Conservation (phyloP, 352 stramenopile genomes). For the Globisporangium rhizosaccharum region DNA sequence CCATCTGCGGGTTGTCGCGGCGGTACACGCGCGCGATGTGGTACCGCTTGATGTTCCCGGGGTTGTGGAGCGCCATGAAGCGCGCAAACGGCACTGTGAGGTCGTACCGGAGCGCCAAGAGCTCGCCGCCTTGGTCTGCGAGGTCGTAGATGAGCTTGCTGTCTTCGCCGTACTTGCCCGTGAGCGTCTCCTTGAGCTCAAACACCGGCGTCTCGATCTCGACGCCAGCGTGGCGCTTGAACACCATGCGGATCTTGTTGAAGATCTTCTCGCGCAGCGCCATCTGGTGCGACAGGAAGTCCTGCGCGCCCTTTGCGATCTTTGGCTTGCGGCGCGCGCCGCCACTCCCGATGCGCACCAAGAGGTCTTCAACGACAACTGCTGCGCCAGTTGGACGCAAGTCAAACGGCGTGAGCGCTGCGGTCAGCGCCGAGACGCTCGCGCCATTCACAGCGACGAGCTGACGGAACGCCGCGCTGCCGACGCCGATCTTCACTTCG, state of each 20-base stretch:
- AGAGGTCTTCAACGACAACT: conserved; percentile 58
- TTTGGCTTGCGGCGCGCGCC: conserved; percentile 80
- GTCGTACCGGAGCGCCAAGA: conserved; percentile 95
- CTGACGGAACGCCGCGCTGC: conserved; percentile 58
- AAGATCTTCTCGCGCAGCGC: conserved; percentile 95
- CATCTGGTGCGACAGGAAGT: conserved; percentile 97
- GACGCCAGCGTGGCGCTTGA: conserved; percentile 96
- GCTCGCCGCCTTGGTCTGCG: conserved; percentile 95
- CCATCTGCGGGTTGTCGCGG: conserved; percentile 93
- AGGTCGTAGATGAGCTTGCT: conserved; percentile 99
- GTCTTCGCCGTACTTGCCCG: conserved; percentile 99
- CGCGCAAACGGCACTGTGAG: conserved; percentile 98
- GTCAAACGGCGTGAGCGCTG: conserved; percentile 52
- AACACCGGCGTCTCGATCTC: conserved; percentile 99
- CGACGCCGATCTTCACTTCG: conserved; percentile 58
- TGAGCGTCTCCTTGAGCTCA: conserved; percentile 98
- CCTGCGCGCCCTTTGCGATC: conserved; percentile 90
- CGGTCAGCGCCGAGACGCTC: conserved; percentile 6
- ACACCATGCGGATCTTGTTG: conserved; percentile 95
- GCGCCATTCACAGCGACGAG: conserved; percentile 18
- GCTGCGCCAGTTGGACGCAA: conserved; percentile 36
- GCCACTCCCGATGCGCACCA: conserved; percentile 57
- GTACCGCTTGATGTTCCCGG: conserved; percentile 98
- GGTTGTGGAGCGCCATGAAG: conserved; percentile 96
- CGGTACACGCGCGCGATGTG: conserved; percentile 98